phyloP scores from a whole-genome alignment of 306 rosid species.

The Sicyos baderoa region DNA sequence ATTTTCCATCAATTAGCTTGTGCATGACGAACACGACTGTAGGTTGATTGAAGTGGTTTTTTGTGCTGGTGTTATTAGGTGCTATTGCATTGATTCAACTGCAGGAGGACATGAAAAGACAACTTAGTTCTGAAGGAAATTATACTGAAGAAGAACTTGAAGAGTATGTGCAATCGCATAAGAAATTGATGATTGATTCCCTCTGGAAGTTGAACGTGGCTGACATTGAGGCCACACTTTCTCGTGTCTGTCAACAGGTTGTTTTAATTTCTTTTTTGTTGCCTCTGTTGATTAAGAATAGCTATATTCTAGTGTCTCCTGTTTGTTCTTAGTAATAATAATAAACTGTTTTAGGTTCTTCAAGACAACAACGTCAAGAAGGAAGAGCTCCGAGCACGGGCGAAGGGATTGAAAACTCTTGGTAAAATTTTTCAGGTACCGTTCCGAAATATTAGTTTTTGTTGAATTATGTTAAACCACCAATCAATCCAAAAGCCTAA shows the following conservation, averaged over 20 bases:
- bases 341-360: conserved; percentile 58
- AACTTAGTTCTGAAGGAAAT: conserved; percentile 80
- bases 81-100: conserved; percentile 94
- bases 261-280: conserved; percentile 22
- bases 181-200: conserved; percentile 87
- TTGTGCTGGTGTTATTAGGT: conserved; percentile 44
- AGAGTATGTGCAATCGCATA: conserved; percentile 74
- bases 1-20: not conserved
- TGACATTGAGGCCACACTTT: conserved; percentile 94
- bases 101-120: conserved; percentile 97
- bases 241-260: conserved; percentile 96
- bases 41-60: conserved; percentile 24
- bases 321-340: conserved; percentile 27
- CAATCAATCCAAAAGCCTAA: too few species aligned
- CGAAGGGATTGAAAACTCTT: conserved; percentile 91
- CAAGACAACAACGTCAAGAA: conserved; percentile 74
- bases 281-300: not conserved
- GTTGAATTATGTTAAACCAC: too few species aligned
- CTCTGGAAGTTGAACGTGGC: conserved; percentile 98
- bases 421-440: conserved; percentile 95
- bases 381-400: conserved; percentile 91
- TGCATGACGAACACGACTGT: not conserved
- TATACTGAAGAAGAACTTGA: conserved; percentile 91
- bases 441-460: conserved; percentile 16
- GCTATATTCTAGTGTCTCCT: not conserved